These are phyloP conservation scores for Ligustrum vulgare DNA, from an alignment of 257 asterid species.

Conservation along the genomic window DNA sequence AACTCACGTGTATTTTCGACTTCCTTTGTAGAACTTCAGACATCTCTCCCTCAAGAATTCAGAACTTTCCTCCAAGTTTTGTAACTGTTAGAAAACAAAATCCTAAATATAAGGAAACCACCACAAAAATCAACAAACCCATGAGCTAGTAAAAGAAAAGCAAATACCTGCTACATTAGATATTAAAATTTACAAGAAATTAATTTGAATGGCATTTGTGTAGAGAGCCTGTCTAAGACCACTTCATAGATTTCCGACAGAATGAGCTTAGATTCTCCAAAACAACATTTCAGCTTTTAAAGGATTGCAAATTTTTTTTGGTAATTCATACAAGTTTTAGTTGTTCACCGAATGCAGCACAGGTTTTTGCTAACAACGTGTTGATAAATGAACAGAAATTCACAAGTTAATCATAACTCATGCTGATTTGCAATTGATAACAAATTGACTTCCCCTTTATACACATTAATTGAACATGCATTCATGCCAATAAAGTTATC, in stretches of 20 bases:
- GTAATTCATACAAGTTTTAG: not conserved
- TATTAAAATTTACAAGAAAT: constrained; percentile 9
- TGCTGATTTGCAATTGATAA: not conserved
- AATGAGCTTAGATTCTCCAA: constrained; percentile 9
- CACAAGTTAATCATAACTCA: not conserved
- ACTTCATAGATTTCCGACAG: constrained; percentile 15
- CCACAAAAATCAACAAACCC: constrained; percentile 18
- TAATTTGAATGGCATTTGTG: constrained; percentile 10
- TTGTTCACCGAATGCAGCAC: not conserved
- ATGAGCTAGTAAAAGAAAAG: constrained; percentile 11
- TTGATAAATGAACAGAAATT: constrained; percentile 3
- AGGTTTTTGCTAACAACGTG: not conserved
- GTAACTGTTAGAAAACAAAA: constrained; percentile 59
- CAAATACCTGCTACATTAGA: not conserved
- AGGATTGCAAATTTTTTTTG: constrained; percentile 1
- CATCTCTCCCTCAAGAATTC: constrained; percentile 91
- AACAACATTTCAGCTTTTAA: constrained; percentile 4
- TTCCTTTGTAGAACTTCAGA: constrained; percentile 92
- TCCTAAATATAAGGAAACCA: constrained; percentile 11
- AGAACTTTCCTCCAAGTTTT: constrained; percentile 88
- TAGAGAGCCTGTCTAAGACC: constrained; percentile 11
- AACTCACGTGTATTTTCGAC: constrained; percentile 96
- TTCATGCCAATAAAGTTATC: constrained; percentile 9
- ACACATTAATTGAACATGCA: not conserved
- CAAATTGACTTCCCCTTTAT: not conserved